These are phyloP conservation scores for Penicillium crystallinum DNA, from an alignment of 495 filamentous ascomycete species.

Conservation along the genomic window DNA sequence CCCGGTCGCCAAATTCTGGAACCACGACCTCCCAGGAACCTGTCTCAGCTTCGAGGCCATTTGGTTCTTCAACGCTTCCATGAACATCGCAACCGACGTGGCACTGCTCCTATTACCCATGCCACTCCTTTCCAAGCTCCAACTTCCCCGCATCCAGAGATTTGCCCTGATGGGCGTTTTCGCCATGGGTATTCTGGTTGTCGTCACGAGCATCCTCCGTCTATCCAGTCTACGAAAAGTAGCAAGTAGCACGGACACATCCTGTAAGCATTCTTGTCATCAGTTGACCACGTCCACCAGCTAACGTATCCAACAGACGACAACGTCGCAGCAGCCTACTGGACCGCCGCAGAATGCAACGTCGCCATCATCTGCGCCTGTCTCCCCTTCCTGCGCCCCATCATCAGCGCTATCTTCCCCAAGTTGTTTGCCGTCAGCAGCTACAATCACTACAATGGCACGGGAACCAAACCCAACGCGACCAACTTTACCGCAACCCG, in stretches of 20 bases:
- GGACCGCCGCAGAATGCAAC: conserved; percentile 85
- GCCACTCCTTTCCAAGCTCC: conserved; percentile 46
- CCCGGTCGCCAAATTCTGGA: conserved; percentile 50
- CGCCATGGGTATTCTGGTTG: conserved; percentile 48
- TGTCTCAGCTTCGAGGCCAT: conserved; percentile 47
- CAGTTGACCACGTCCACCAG: conserved; percentile 25
- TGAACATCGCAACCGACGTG: conserved; percentile 53
- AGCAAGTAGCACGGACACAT: conserved; percentile 39
- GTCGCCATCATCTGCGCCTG: conserved; percentile 77
- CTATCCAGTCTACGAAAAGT: conserved; percentile 29
- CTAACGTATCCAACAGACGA: conserved; percentile 27
- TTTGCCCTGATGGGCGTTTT: conserved; percentile 49
- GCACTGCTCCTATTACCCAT: conserved; percentile 52
- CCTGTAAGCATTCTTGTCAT: conserved; percentile 50
- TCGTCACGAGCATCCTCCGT: conserved; percentile 32
- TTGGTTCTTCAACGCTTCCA: conserved; percentile 50
- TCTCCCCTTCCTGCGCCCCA: conserved; percentile 76
- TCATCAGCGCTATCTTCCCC: conserved; percentile 70
- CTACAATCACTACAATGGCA: conserved; percentile 22
- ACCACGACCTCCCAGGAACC: conserved; percentile 41
- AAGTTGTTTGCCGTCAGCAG: conserved; percentile 48
- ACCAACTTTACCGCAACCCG: conserved; percentile 15
- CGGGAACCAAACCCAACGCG: conserved; percentile 11
- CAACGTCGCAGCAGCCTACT: conserved; percentile 54
- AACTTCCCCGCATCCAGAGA: conserved; percentile 49